These are phyloP conservation scores for Margaritispora aquatica DNA, from an alignment of 495 filamentous ascomycete genomes.

Conservation along the genomic window DNA sequence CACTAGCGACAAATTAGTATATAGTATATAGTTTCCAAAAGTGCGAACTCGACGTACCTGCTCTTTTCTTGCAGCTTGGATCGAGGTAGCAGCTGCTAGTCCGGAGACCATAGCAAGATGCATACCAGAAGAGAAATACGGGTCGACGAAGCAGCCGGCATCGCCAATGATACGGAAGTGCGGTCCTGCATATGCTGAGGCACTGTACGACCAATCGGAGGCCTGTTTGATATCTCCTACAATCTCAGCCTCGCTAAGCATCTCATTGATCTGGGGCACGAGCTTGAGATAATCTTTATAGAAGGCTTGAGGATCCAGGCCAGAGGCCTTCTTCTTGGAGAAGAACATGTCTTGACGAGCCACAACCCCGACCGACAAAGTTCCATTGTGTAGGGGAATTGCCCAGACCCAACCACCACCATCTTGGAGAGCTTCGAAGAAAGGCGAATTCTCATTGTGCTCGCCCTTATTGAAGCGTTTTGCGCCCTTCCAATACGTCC, in stretches of 20 bases:
- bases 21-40: no score
- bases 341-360: conserved; percentile 29
- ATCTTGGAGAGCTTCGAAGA: conserved; percentile 37
- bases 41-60: no score
- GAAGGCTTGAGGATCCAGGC: conserved; percentile 27
- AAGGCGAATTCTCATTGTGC: conserved; percentile 27
- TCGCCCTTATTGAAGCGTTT: conserved; percentile 27
- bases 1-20: conserved; percentile 32
- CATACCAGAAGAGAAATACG: conserved; percentile 40
- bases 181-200: conserved; percentile 26
- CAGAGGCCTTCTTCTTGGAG: conserved; percentile 24
- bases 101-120: conserved; percentile 41
- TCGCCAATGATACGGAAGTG: conserved; percentile 37
- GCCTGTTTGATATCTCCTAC: conserved; percentile 30
- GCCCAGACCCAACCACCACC: conserved; percentile 38
- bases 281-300: conserved; percentile 34
- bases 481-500: conserved; percentile 37
- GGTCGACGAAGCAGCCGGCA: conserved; percentile 39
- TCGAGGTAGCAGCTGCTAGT: conserved; percentile 38
- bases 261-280: conserved; percentile 19
- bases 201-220: conserved; percentile 39
- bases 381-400: conserved; percentile 40
- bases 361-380: conserved; percentile 35
- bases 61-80: conserved; percentile 23
- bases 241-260: conserved; percentile 26